Evolutionary conservation across 2,329 filamentous ascomycete species (phyloP).

Genomic region (Aspergillus fijiensis): DNA sequence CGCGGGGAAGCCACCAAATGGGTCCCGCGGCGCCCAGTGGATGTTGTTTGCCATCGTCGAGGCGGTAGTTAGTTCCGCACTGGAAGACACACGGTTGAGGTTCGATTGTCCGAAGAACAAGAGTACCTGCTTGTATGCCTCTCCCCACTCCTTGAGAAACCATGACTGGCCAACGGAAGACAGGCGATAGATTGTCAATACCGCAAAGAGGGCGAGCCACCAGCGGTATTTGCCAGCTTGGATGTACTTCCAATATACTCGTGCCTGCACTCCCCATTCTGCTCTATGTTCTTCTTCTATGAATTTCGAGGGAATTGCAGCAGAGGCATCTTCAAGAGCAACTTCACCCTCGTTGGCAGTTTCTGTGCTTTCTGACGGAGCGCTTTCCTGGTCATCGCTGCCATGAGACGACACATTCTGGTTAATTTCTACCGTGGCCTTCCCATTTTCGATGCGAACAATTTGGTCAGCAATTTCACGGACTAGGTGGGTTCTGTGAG

Average conservation of each 20-base stretch:
- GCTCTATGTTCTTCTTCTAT: constrained; percentile 74
- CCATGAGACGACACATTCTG: constrained; percentile 47
- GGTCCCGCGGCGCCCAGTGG: constrained; percentile 24
- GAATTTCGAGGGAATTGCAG: constrained; percentile 69
- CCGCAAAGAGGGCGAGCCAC: constrained; percentile 66
- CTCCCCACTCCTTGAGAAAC: constrained; percentile 85
- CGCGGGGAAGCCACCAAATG: constrained; percentile 57
- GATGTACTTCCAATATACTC: constrained; percentile 83
- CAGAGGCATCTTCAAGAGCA: constrained; percentile 45
- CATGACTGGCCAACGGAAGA: constrained; percentile 68
- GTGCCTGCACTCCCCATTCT: constrained; percentile 70
- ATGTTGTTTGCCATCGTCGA: constrained; percentile 10
- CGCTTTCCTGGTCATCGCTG: constrained; percentile 22
- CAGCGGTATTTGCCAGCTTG: constrained; percentile 72
- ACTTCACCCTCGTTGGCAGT: constrained; percentile 26
- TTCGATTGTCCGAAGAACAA: constrained; percentile 21
- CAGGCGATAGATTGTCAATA: constrained; percentile 64
- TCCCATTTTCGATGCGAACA: constrained; percentile 66
- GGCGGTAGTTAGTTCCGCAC: constrained; percentile 6
- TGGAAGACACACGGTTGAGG: constrained; percentile 11
- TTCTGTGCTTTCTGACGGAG: constrained; percentile 16
- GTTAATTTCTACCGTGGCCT: constrained; percentile 51
- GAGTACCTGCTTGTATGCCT: constrained; percentile 58
- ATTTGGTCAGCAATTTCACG: constrained; percentile 71
- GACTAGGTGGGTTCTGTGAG: constrained; percentile 69